phyloP scores from a whole-genome alignment of 129 eudicot species.

The Chrysanthemum seticuspe region DNA sequence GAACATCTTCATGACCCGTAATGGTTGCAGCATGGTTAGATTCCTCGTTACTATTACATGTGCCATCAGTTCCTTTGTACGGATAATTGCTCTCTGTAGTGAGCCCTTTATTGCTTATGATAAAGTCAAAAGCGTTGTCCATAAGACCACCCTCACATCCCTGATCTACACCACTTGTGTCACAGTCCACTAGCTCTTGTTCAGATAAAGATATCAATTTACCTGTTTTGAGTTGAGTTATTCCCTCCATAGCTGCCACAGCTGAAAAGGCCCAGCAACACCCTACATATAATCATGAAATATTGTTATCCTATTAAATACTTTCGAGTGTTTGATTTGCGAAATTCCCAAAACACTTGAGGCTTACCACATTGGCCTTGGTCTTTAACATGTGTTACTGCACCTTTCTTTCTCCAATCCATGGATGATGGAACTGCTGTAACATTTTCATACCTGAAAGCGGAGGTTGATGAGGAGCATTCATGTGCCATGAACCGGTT shows the following conservation, averaged over 20 bases:
- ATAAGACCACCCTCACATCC: conserved; percentile 35
- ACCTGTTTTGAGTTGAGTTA: conserved; percentile 37
- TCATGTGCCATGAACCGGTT: conserved; percentile 33
- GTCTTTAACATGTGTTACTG: conserved; percentile 40
- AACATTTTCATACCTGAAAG: conserved; percentile 25
- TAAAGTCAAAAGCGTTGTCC: conserved; percentile 33
- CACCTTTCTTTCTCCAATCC: conserved; percentile 47
- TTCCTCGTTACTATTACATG: conserved; percentile 27
- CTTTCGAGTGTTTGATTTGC: background rate
- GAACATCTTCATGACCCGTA: conserved; percentile 32
- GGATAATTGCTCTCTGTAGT: conserved; percentile 34
- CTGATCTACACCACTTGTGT: conserved; percentile 29
- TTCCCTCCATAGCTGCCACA: conserved; percentile 40
- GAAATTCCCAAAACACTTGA: background rate
- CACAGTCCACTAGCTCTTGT: conserved; percentile 43
- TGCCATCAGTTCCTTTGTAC: conserved; percentile 25
- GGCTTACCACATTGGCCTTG: conserved; percentile 46
- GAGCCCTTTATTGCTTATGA: conserved; percentile 20
- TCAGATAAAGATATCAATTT: conserved; percentile 31
- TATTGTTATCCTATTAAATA: background rate
- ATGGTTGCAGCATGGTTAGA: conserved; percentile 35
- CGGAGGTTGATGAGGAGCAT: conserved; percentile 19
- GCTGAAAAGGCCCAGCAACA: conserved; percentile 40
- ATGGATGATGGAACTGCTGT: conserved; percentile 24
- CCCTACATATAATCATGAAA: conserved; percentile 15